Conservation (phyloP, 345 rosid species). For the Hibiscus trionum region DNA sequence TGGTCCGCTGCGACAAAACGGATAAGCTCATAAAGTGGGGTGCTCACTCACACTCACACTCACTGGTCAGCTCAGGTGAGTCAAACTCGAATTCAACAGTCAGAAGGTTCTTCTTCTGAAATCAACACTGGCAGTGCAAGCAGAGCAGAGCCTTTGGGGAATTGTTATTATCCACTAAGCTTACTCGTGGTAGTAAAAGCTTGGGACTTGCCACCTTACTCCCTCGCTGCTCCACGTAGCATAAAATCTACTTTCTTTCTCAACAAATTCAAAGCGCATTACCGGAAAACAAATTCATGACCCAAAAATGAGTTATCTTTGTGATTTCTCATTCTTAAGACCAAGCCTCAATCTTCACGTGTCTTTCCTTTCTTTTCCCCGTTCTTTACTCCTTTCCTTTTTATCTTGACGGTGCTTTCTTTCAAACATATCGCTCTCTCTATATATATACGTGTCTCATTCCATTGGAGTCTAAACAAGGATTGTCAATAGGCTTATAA, state of each 20-base stretch:
- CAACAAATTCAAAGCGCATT: not conserved
- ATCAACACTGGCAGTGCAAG: not conserved
- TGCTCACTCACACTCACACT: not conserved
- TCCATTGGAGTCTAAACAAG: constrained; percentile 15
- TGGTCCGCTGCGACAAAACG: constrained; percentile 28
- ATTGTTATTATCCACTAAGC: not conserved
- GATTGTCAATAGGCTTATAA: not conserved
- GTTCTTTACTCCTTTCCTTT: not conserved
- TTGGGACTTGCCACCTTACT: no score
- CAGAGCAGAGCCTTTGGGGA: not conserved
- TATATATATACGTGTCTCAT: constrained; percentile 12
- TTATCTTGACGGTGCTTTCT: constrained; percentile 22
- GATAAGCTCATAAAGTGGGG: constrained; percentile 25
- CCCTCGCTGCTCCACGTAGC: no score
- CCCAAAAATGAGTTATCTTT: not conserved
- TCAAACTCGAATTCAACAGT: constrained; percentile 12
- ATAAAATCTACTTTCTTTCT: not conserved
- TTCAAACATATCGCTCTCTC: not conserved
- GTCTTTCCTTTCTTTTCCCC: constrained; percentile 1
- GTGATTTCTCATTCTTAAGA: not conserved
- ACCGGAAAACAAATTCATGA: not conserved
- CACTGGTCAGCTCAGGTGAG: not conserved
- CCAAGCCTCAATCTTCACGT: constrained; percentile 28
- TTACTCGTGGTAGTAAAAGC: not conserved
- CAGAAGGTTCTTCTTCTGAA: not conserved